phyloP scores from a whole-genome alignment of 495 filamentous ascomycete species.

The Trichoderma asperelloides region DNA sequence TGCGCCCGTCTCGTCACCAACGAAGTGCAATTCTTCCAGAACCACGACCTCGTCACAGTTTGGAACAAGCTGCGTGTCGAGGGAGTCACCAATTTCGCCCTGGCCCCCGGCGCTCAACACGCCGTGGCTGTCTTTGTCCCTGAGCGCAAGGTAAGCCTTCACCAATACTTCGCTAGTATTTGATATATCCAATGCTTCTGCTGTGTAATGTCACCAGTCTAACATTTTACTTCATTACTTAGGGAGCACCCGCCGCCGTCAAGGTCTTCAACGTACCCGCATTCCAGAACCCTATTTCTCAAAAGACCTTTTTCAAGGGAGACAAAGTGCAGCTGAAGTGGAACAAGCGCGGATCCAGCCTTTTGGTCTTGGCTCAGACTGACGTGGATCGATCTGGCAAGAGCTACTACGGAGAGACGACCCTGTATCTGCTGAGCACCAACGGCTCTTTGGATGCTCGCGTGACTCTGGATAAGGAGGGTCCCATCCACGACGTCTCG shows the following conservation, averaged over 20 bases:
- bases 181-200: too few relatives aligned
- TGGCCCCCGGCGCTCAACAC: constrained; percentile 80
- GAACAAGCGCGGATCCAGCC: constrained; percentile 79
- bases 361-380: constrained; percentile 95
- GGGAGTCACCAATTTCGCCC: constrained; percentile 80
- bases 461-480: constrained; percentile 90
- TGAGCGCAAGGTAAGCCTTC: constrained; percentile 69
- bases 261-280: constrained; percentile 90
- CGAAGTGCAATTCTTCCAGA: constrained; percentile 94
- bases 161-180: background rate
- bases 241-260: constrained; percentile 86
- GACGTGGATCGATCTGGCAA: constrained; percentile 97
- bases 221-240: background rate
- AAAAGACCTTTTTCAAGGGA: constrained; percentile 98
- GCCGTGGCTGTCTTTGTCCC: constrained; percentile 89
- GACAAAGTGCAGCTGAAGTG: constrained; percentile 98
- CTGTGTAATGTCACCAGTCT: too few relatives aligned
- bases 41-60: constrained; percentile 69
- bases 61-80: constrained; percentile 94
- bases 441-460: constrained; percentile 88
- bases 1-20: constrained; percentile 93
- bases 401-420: constrained; percentile 98
- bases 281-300: constrained; percentile 70
- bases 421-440: constrained; percentile 86
- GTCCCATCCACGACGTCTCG: constrained; percentile 94